These are phyloP conservation scores for Penicillium cinerascens DNA, from an alignment of 495 filamentous ascomycete species.

Conservation along the genomic window DNA sequence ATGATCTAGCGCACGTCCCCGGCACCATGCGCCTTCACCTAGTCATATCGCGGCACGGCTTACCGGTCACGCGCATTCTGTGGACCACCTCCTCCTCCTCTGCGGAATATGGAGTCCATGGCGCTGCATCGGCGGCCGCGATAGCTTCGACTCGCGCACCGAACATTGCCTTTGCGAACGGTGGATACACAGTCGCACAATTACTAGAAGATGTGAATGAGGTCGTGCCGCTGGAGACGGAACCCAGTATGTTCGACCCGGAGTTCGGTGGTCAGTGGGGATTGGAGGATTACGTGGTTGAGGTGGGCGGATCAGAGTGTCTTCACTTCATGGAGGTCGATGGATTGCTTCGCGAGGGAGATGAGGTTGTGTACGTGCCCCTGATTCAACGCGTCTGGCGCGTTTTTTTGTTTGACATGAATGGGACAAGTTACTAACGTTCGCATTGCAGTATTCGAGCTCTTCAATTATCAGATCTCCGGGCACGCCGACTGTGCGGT, in stretches of 20 bases:
- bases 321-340: slow-evolving; percentile 78
- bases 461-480: slow-evolving; percentile 69
- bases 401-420: neutral
- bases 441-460: slow-evolving; percentile 70
- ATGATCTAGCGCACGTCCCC: slow-evolving; percentile 15
- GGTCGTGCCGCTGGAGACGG: slow-evolving; percentile 77
- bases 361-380: slow-evolving; percentile 70
- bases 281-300: slow-evolving; percentile 88
- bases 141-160: slow-evolving; percentile 38
- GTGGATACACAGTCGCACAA: slow-evolving; percentile 68
- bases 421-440: neutral
- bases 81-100: slow-evolving; percentile 56
- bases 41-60: slow-evolving; percentile 71
- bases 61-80: slow-evolving; percentile 72
- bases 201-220: slow-evolving; percentile 82
- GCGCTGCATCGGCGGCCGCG: slow-evolving; percentile 29
- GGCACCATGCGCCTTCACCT: slow-evolving; percentile 75
- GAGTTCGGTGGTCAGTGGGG: slow-evolving; percentile 65
- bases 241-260: slow-evolving; percentile 32
- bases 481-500: slow-evolving; percentile 69
- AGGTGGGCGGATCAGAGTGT: slow-evolving; percentile 80
- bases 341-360: slow-evolving; percentile 72
- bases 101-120: slow-evolving; percentile 22
- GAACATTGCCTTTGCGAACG: slow-evolving; percentile 48
- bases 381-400: neutral